phyloP scores from a whole-genome alignment of 140 eudicot genomes.

The Flaveria floridana region DNA sequence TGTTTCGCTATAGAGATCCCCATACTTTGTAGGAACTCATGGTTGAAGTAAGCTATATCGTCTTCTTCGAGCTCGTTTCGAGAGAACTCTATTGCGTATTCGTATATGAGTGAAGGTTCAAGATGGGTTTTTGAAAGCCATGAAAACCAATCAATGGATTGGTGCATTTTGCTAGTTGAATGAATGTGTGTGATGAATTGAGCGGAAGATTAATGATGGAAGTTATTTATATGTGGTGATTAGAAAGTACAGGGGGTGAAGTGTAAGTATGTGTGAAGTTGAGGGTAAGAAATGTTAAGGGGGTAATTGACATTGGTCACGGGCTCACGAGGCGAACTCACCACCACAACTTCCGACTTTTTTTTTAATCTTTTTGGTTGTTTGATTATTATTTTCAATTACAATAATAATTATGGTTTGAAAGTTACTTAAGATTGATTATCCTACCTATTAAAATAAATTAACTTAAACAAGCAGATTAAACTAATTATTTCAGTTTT shows the following conservation, averaged over 20 bases:
- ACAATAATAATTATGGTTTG: background rate
- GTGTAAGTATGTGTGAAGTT: slow-evolving; percentile 20
- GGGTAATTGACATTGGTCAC: slow-evolving; percentile 28
- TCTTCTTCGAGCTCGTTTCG: slow-evolving; percentile 86
- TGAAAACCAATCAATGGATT: slow-evolving; percentile 77
- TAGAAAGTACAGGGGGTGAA: slow-evolving; percentile 26
- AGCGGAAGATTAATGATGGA: background rate
- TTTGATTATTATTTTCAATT: slow-evolving; percentile 9
- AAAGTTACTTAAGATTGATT: background rate
- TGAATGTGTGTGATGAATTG: slow-evolving; percentile 27
- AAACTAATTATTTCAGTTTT: background rate
- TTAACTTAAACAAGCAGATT: background rate
- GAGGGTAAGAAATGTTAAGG: slow-evolving; percentile 25
- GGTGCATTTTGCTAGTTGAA: slow-evolving; percentile 31
- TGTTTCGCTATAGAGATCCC: slow-evolving; percentile 89
- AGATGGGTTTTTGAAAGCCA: slow-evolving; percentile 88
- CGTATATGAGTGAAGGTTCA: slow-evolving; percentile 73
- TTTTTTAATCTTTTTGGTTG: slow-evolving; percentile 8
- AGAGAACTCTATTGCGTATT: slow-evolving; percentile 64
- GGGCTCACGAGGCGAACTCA: slow-evolving; percentile 33
- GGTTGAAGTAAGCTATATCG: slow-evolving; percentile 73
- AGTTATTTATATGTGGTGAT: slow-evolving; percentile 22
- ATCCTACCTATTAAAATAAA: background rate
- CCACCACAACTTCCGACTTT: slow-evolving; percentile 21
- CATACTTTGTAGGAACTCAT: slow-evolving; percentile 92